These are phyloP conservation scores for Cladosporium austrohemisphaericum DNA, from an alignment of 2,329 filamentous ascomycete genomes.

Conservation along the genomic window DNA sequence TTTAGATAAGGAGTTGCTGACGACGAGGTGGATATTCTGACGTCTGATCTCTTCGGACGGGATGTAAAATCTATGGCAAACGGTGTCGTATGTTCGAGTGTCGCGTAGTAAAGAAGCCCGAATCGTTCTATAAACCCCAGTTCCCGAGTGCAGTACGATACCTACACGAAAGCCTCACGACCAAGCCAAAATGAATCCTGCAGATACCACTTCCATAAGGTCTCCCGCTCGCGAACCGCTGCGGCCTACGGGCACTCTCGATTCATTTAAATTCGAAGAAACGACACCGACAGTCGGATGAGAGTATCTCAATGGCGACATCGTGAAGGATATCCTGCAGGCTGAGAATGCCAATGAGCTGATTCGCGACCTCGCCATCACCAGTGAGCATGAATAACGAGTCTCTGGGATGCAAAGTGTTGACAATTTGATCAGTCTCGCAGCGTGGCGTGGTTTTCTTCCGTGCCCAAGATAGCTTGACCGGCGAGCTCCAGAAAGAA, in stretches of 20 bases:
- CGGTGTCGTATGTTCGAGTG: no score
- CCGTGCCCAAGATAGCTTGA: slow-evolving; percentile 32
- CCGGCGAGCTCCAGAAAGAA: slow-evolving; percentile 50
- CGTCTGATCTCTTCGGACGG: no score
- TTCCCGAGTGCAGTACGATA: no score
- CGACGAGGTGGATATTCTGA: no score
- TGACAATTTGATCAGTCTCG: slow-evolving; percentile 14
- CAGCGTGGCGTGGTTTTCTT: slow-evolving; percentile 19
- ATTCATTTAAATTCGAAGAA: slow-evolving; percentile 54
- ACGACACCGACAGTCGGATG: slow-evolving; percentile 60
- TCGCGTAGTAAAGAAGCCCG: no score
- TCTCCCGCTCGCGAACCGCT: no score
- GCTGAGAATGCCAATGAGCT: slow-evolving; percentile 54
- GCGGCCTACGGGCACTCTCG: slow-evolving; percentile 20
- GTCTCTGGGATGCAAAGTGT: background rate
- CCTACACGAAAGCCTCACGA: no score
- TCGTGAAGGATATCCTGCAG: slow-evolving; percentile 58
- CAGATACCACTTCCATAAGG: no score
- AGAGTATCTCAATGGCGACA: slow-evolving; percentile 55
- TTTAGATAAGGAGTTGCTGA: no score
- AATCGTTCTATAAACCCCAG: no score
- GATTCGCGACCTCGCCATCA: slow-evolving; percentile 58
- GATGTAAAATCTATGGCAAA: no score
- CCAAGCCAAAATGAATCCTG: no score
- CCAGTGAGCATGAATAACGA: slow-evolving; percentile 21